Conservation (phyloP, 2,329 filamentous ascomycete genomes). For the Colletotrichum graminicola region DNA sequence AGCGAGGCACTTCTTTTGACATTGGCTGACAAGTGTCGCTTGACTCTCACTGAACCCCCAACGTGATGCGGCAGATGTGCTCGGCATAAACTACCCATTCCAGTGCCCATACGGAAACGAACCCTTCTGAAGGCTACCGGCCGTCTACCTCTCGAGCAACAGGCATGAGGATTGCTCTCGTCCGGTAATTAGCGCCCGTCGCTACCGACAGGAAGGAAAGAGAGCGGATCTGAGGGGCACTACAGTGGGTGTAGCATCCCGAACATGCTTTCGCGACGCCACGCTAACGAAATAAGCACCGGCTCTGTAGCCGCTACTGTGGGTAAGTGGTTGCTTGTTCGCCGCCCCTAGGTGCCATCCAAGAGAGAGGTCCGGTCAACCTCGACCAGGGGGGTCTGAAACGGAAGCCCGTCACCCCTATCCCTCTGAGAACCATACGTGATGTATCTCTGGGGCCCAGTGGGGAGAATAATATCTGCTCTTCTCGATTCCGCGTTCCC, state of each 20-base stretch:
- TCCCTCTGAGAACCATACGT: neutral
- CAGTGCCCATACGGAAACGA: conserved; percentile 16
- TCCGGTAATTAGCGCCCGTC: neutral
- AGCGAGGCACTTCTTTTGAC: conserved; percentile 18
- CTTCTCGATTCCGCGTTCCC: conserved; percentile 15
- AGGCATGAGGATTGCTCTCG: neutral
- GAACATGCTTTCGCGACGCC: conserved; percentile 3
- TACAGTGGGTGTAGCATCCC: neutral
- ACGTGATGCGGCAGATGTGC: neutral
- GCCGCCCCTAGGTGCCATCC: neutral
- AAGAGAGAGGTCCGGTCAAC: neutral
- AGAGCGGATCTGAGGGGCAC: neutral
- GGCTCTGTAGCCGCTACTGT: conserved; percentile 12
- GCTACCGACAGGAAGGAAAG: neutral
- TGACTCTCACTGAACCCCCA: neutral
- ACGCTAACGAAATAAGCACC: conserved; percentile 20
- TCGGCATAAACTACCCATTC: conserved; percentile 11
- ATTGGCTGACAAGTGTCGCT: conserved; percentile 23
- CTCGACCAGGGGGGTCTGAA: conserved; percentile 20
- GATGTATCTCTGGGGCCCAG: conserved; percentile 20
- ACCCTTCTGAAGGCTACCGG: neutral
- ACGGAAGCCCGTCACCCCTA: conserved; percentile 4
- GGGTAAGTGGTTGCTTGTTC: neutral
- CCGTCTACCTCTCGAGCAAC: neutral
- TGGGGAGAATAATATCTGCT: too few relatives aligned